Evolutionary conservation across 371 early-diverging fungal species (phyloP).

Genomic region (Apophysomyces ossiformis): DNA sequence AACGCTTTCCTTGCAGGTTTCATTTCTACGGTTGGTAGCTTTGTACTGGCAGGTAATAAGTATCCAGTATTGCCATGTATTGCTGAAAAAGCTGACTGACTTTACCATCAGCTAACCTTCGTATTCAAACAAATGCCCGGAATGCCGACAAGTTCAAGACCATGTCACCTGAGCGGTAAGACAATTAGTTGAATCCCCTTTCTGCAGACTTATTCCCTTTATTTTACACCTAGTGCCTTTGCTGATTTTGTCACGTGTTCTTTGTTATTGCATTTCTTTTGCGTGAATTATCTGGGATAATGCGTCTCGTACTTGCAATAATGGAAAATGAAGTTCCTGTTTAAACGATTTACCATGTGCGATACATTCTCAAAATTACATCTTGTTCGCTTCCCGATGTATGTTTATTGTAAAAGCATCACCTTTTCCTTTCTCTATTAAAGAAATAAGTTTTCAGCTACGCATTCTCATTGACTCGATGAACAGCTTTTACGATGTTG

Average conservation of each 20-base stretch:
- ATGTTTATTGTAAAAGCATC: neutral
- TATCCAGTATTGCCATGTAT: neutral
- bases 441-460: too few relatives aligned
- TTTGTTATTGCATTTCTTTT: conserved; percentile 58
- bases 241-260: conserved; percentile 58
- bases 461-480: too few relatives aligned
- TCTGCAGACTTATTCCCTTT: neutral
- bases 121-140: conserved; percentile 34
- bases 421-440: neutral
- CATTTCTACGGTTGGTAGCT: conserved; percentile 89
- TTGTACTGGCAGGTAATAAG: conserved; percentile 90
- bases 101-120: conserved; percentile 34
- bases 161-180: conserved; percentile 31
- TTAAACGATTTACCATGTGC: too few relatives aligned
- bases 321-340: too few relatives aligned
- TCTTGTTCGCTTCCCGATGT: neutral
- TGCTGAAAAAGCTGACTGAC: conserved; percentile 4
- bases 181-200: neutral
- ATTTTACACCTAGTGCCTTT: conserved; percentile 44
- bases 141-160: conserved; percentile 23
- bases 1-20: conserved; percentile 97
- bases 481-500: too few relatives aligned
- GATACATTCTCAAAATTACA: too few relatives aligned
- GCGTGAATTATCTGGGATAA: conserved; percentile 62
- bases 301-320: too few relatives aligned